Evolutionary conservation across 441 rosid species (phyloP), one percentile per base, ranked within the genome.

Genomic region (Arabidopsis hybrid): DNA sequence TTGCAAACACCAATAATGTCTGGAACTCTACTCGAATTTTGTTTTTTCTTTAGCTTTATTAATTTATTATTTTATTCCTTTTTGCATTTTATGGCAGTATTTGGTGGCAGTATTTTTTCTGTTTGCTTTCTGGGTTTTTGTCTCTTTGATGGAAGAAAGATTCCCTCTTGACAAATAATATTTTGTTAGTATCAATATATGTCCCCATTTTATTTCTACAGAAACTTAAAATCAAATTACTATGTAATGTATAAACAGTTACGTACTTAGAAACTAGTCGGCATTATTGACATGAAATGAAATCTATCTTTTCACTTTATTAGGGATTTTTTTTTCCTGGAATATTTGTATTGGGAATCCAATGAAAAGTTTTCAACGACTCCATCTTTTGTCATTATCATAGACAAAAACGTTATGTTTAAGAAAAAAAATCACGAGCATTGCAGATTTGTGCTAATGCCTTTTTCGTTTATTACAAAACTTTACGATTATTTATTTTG

Each of bases 81-180:
- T 67, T 81, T 60, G 75, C 71, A 53, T 79, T 46, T 78, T 75
- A 67, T 55, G 75, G 72, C 68, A 72, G 75, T 71, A 72, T 78
- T 71, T 83, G 78, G 78, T 67, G 78, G 68, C 78, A 59, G 77
- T 61, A 36, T 21, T 77, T 46, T 57, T 71, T 78, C 57, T 70
- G 81, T 82, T 73, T 67, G 77, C 77, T 78, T 76, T 78, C 74
- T 69, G 75, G 56, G 73, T 21, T 80, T 77, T 77, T 81, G 76
- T 74, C 78, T 83, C 77, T 67, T 79, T 68, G 77, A 79, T 62
- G 79, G 80, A 65, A 76, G 77, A 79, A 84, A 88, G 89, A 85
- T 86, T 87, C 90, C 88, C 86, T 72, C 79, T 82, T 76, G 66
- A 79, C 80, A 82, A 83, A 71, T 82, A 81, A 78, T 34, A 78